These are phyloP conservation scores for Didymella keratinophila DNA, from an alignment of 2,329 filamentous ascomycete species.

Conservation along the genomic window DNA sequence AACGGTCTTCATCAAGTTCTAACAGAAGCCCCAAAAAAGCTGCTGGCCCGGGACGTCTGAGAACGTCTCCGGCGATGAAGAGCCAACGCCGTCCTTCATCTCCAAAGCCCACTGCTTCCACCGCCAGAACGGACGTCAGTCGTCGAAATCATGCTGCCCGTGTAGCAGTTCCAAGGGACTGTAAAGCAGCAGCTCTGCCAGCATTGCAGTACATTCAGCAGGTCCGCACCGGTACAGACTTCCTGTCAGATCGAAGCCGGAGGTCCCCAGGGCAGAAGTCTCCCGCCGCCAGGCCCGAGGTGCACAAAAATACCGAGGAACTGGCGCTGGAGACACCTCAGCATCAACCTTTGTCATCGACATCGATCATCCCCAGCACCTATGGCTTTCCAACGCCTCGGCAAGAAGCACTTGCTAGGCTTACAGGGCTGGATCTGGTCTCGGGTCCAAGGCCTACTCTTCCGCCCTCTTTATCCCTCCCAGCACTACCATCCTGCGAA, in stretches of 20 bases:
- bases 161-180: neutral
- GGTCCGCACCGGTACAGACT: neutral
- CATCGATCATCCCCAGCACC: neutral
- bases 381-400: neutral
- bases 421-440: neutral
- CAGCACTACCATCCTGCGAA: neutral
- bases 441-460: neutral
- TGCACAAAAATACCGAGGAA: neutral
- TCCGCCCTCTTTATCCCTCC: neutral
- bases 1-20: neutral
- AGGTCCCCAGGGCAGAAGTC: neutral
- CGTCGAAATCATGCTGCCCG: neutral
- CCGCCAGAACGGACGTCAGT: neutral
- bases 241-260: neutral
- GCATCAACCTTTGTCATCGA: neutral
- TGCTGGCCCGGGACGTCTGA: too few species aligned
- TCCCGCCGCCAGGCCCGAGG: neutral
- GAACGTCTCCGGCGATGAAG: too few species aligned
- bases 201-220: neutral
- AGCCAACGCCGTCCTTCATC: too few species aligned
- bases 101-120: neutral
- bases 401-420: neutral
- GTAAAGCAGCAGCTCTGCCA: neutral
- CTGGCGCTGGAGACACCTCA: neutral
- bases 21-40: neutral